Conservation (phyloP, 2,329 filamentous ascomycete genomes). For the Alternaria ethzedia region DNA sequence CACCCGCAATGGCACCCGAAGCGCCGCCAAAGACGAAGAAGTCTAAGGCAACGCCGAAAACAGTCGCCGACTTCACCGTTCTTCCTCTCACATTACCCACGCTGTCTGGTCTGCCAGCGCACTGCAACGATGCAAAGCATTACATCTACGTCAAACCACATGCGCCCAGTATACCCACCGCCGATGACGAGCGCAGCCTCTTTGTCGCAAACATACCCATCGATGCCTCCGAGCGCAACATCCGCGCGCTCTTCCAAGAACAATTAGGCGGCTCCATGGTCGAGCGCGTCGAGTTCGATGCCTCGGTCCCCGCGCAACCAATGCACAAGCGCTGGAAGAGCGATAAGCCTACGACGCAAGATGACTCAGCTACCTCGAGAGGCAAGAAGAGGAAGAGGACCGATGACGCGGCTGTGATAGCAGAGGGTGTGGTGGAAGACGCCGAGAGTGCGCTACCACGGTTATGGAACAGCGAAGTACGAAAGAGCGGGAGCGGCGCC, state of each 20-base stretch:
- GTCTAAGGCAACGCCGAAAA: slow-evolving; percentile 27
- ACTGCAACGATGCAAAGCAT: slow-evolving; percentile 65
- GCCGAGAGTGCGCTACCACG: slow-evolving; percentile 69
- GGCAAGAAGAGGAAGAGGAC: slow-evolving; percentile 64
- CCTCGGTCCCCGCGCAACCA: slow-evolving; percentile 40
- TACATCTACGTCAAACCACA: slow-evolving; percentile 88
- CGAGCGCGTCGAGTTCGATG: slow-evolving; percentile 77
- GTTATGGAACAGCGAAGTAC: slow-evolving; percentile 75
- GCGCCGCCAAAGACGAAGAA: slow-evolving; percentile 22
- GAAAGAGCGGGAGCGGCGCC: slow-evolving; percentile 77
- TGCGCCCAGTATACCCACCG: slow-evolving; percentile 68
- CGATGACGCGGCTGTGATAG: slow-evolving; percentile 42
- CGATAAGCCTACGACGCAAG: slow-evolving; percentile 34
- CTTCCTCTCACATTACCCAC: slow-evolving; percentile 68
- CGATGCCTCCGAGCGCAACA: slow-evolving; percentile 78
- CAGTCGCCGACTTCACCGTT: slow-evolving; percentile 68
- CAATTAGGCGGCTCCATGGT: slow-evolving; percentile 80
- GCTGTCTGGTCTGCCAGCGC: slow-evolving; percentile 54
- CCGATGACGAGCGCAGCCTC: slow-evolving; percentile 76
- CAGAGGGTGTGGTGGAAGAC: slow-evolving; percentile 58
- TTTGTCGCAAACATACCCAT: slow-evolving; percentile 91
- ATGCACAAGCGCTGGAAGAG: slow-evolving; percentile 57
- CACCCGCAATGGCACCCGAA: slow-evolving; percentile 25
- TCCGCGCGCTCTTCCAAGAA: slow-evolving; percentile 75
- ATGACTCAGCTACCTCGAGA: slow-evolving; percentile 42